These are phyloP conservation scores for Sequoiadendron giganteum DNA, from an alignment of 75 land plant genomes.

Conservation along the genomic window DNA sequence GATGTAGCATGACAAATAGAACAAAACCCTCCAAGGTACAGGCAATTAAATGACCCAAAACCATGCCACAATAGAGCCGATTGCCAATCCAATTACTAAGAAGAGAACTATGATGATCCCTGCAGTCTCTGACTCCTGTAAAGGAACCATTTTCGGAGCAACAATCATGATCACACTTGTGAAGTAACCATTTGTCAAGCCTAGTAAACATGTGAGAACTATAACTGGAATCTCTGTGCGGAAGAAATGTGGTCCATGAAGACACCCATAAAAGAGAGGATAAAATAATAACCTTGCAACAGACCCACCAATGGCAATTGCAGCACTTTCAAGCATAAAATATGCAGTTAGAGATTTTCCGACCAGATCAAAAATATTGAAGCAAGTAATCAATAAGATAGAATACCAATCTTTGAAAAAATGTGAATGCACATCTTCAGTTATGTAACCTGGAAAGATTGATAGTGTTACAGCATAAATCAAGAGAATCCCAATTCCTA, in stretches of 20 bases:
- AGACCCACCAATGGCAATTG: constrained; percentile 55
- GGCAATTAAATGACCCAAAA: constrained; percentile 76
- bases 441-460: constrained; percentile 91
- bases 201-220: constrained; percentile 71
- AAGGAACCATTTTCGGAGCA: constrained; percentile 80
- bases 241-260: constrained; percentile 89
- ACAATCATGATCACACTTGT: constrained; percentile 81
- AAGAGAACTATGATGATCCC: constrained; percentile 78
- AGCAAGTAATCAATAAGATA: constrained; percentile 64
- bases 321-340: constrained; percentile 60
- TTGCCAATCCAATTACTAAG: constrained; percentile 72
- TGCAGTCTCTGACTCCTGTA: constrained; percentile 79
- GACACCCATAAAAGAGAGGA: constrained; percentile 69
- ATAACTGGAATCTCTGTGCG: constrained; percentile 82
- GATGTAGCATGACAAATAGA: neutral
- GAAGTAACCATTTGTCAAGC: constrained; percentile 88
- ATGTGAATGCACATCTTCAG: constrained; percentile 93
- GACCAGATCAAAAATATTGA: constrained; percentile 81
- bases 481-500: constrained; percentile 51
- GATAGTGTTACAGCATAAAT: constrained; percentile 88
- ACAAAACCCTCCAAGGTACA: neutral
- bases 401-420: constrained; percentile 92
- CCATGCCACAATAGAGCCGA: constrained; percentile 82
- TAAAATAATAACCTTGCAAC: constrained; percentile 74
- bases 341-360: constrained; percentile 76